phyloP scores from a whole-genome alignment of 345 rosid genomes.

The Populus simonii region DNA sequence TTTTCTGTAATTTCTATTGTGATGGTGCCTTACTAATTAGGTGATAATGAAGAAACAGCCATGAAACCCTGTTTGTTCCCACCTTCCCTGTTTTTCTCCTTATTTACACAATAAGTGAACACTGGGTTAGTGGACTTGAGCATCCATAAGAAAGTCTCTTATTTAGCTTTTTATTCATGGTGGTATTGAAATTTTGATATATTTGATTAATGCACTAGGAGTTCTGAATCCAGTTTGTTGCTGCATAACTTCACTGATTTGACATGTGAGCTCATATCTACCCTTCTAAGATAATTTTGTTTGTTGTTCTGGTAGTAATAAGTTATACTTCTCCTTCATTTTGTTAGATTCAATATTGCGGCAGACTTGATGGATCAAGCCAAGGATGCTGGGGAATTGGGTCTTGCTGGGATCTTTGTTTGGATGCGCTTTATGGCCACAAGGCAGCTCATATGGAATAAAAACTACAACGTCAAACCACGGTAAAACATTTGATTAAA shows the following conservation, averaged over 20 bases:
- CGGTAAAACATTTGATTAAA: slow-evolving; percentile 48
- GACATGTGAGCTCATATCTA: not conserved
- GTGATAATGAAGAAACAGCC: not conserved
- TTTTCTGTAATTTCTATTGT: not conserved
- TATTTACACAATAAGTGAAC: not conserved
- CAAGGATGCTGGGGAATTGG: slow-evolving; percentile 68
- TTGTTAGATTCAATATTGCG: slow-evolving; percentile 83
- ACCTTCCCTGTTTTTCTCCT: not conserved
- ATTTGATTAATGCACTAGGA: not conserved
- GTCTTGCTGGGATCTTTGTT: slow-evolving; percentile 85
- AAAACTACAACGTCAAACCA: slow-evolving; percentile 98
- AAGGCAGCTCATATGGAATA: slow-evolving; percentile 98
- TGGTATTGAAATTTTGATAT: slow-evolving; percentile 13
- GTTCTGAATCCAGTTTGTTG: not conserved
- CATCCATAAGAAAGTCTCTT: not conserved
- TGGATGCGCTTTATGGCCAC: slow-evolving; percentile 99
- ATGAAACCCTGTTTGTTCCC: not conserved
- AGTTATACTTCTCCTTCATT: slow-evolving; percentile 7
- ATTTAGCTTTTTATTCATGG: slow-evolving; percentile 16
- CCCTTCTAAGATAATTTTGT: slow-evolving; percentile 3
- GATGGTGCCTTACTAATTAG: not conserved
- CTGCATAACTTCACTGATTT: not conserved
- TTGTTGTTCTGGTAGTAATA: slow-evolving; percentile 6
- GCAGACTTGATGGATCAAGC: slow-evolving; percentile 83
- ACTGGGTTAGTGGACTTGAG: not conserved